A percentile compares a stretch with the other conserved stretches of the same genome.
Evolutionary conservation across 2,329 filamentous ascomycete species (phyloP).

Genomic region (Teratosphaeria pseudoeucalypti): DNA sequence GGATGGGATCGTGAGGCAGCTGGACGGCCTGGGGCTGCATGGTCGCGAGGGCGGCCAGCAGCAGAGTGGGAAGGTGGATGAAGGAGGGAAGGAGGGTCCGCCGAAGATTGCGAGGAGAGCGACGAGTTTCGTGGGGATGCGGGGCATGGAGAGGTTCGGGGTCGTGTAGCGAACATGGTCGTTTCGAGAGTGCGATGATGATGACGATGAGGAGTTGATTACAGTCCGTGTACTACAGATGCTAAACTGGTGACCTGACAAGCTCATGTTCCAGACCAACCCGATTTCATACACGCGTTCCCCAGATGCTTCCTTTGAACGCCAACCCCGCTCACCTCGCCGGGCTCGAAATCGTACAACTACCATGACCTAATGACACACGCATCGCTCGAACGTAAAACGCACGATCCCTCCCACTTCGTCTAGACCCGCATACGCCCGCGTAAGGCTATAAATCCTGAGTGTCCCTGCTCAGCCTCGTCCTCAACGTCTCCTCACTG

Average conservation of each 20-base stretch:
- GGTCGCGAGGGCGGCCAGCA: background rate
- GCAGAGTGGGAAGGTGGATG: background rate
- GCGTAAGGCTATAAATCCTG: background rate
- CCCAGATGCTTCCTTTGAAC: background rate
- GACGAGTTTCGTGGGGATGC: background rate
- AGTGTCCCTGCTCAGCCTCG: slow-evolving; percentile 7
- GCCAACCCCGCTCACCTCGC: background rate
- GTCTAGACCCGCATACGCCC: background rate
- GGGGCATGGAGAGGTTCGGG: background rate
- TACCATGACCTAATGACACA: background rate
- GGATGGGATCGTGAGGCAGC: background rate
- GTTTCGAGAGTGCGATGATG: too few species aligned
- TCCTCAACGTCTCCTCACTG: slow-evolving; percentile 30
- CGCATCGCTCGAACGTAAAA: background rate
- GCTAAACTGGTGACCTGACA: background rate
- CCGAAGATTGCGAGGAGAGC: background rate
- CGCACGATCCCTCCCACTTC: too few species aligned
- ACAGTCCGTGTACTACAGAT: too few species aligned
- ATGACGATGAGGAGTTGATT: too few species aligned
- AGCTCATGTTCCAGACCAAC: background rate
- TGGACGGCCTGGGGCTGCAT: background rate
- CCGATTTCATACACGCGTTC: background rate
- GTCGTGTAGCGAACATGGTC: background rate
- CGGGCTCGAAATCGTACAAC: background rate
- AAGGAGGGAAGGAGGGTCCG: background rate